Base-by-base conservation (phyloP, 257 asterid genomes). In the Ballota nigra region DNA sequence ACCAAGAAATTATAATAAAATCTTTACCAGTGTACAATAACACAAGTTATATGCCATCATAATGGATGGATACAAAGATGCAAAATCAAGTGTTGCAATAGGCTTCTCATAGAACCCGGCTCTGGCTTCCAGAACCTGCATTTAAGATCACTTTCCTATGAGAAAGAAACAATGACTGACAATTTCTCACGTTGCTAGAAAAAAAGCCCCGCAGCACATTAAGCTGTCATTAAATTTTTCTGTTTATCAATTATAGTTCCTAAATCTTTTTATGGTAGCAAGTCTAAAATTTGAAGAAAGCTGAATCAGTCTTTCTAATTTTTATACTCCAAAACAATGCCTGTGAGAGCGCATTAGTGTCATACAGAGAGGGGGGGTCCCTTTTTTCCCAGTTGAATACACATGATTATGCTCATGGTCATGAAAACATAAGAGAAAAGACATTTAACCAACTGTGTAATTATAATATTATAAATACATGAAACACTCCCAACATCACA, bases 41-140 rank as follows among this genome's bases (percentile, higher is more conserved):
- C 99, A 94, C 79, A 94, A 79, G 81, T 94, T 94, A 83, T 94
- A 92, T 72, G 99, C 98, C 99, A 94, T 94, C 98, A 94, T 94
- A 74, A 94, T 92, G 51, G 99, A 94, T 33, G 99, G 99, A 82
- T 94, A 94, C 26, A 94, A 82, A 79, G 99, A 94, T 75, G 99
- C 99, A 83, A 94, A 94, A 88, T 94, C 99, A 79, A 94, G 87
- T 2, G 99, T 94, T 20, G 99, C 99, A 81, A 94, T 88, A 63
- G 99, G 99, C 85, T 91, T 94, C 83, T 91, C 99, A 51, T 85
- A 94, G 80, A 83, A 94, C 63, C 99, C 99, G 71, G 96, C 91
- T 74, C 85, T 86, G 62, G 98, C 92, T 71, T 94, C 99, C 87
- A 94, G 83, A 75, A 94, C 99, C 99, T 95, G 88, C 78, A 69